Base-by-base conservation (phyloP, 495 filamentous ascomycete genomes). In the Penicillium diatomitis region DNA sequence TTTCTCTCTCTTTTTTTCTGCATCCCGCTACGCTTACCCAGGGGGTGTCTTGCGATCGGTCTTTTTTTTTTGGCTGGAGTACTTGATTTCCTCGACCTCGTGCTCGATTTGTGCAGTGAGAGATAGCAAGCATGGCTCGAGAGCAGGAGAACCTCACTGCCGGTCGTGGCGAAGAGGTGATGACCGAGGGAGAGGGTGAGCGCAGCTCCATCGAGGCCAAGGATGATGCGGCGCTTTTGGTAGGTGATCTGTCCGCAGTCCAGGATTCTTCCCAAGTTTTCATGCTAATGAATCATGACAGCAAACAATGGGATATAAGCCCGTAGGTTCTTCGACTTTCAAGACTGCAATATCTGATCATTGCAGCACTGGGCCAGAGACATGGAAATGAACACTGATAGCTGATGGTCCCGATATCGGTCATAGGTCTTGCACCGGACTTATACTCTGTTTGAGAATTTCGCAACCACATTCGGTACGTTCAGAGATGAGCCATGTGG, bases 391-490 rank as follows among this genome's bases (percentile, higher is more conserved):
- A 12, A 20, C 41, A 45, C 45, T 42, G 11, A 12, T 12, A 35
- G 30, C 41, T 50, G 10, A 50, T 38, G 5, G 20, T 20, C 20
- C 20, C 9, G 12, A 57, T 40, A 32, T 37, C 9, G 6, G 4
- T 12, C 5, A 48, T 41, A 74, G 71, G 71, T 74, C 39, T 60
- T 75, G 20, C 72, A 75, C 56, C 58, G 72, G 44, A 73, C 72
- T 20, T 75, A 75, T 39, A 59, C 60, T 12, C 57, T 79, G 10
- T 67, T 79, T 29, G 76, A 79, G 56, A 78, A 75, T 51, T 79
- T 79, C 52, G 61, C 76, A 6, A 74, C 76, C 0, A 78, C 74
- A 12, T 79, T 79, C 42, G 76, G 75, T 77, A 58, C 9, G 69
- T 54, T 3, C 5, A 30, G 50, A 41, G 40, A 20, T 20, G 32